A percentile compares a stretch with the other conserved stretches of the same genome.
These are phyloP conservation scores for Penicillium silybi DNA, from an alignment of 495 filamentous ascomycete species.

Conservation along the genomic window DNA sequence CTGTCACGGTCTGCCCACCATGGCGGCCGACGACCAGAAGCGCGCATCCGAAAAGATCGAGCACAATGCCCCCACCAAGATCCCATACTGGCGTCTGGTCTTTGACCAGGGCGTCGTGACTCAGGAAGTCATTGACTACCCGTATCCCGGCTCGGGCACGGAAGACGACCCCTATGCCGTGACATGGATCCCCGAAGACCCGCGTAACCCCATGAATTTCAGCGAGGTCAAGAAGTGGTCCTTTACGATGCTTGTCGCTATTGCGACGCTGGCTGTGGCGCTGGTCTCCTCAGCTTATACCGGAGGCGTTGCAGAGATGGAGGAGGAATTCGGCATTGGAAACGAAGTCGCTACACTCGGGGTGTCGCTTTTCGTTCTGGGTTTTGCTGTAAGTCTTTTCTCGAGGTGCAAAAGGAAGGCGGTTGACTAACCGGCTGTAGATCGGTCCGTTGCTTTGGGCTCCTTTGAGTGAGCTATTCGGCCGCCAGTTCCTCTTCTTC, in stretches of 20 bases:
- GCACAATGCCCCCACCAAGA: conserved; percentile 28
- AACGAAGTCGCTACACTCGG: conserved; percentile 61
- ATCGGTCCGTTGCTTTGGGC: conserved; percentile 59
- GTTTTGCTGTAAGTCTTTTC: conserved; percentile 56
- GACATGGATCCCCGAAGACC: conserved; percentile 68
- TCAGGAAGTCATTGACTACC: conserved; percentile 51
- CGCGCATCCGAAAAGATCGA: conserved; percentile 29
- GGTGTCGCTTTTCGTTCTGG: conserved; percentile 70
- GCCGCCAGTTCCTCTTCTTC: conserved; percentile 66
- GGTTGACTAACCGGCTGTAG: background rate
- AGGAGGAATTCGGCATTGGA: conserved; percentile 54
- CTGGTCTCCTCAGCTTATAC: conserved; percentile 76
- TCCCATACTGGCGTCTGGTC: conserved; percentile 44
- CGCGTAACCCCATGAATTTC: conserved; percentile 69
- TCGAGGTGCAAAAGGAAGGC: background rate
- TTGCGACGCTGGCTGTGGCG: conserved; percentile 68
- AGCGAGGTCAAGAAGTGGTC: conserved; percentile 60
- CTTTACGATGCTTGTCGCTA: conserved; percentile 60
- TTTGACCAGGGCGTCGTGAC: conserved; percentile 53
- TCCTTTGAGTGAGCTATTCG: conserved; percentile 67
- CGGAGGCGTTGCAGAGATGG: conserved; percentile 63
- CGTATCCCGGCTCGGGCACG: conserved; percentile 68
- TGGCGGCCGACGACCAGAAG: conserved; percentile 26
- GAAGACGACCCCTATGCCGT: conserved; percentile 70
- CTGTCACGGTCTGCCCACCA: conserved; percentile 17